Percentiles rank a stretch among this genome's conserved stretches.
Evolutionary conservation across 441 rosid genomes (phyloP).

Genomic region (Raphanus hybrid): DNA sequence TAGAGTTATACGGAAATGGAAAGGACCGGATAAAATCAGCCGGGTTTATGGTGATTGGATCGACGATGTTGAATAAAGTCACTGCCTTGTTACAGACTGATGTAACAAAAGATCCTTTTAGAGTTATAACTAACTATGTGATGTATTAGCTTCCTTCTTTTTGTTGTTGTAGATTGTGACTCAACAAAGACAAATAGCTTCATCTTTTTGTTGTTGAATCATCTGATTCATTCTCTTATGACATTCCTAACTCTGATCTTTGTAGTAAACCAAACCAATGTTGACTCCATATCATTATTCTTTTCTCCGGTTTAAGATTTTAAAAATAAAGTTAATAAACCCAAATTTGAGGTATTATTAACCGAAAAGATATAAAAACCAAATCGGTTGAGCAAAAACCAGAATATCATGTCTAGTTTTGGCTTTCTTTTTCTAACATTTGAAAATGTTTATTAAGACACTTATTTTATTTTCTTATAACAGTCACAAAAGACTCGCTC

Average conservation of each 20-base stretch:
- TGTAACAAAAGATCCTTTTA: slow-evolving; percentile 7
- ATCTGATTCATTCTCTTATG: no score
- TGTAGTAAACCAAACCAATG: no score
- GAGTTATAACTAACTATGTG: slow-evolving; percentile 17
- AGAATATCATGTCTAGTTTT: no score
- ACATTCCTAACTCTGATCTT: no score
- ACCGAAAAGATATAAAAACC: no score
- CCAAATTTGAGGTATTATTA: no score
- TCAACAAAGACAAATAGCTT: not conserved
- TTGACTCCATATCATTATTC: no score
- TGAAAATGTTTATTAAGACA: no score
- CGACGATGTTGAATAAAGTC: slow-evolving; percentile 65
- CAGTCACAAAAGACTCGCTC: slow-evolving; percentile 34
- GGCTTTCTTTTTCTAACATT: no score
- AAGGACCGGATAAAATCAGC: slow-evolving; percentile 94
- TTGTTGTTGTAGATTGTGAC: slow-evolving; percentile 27
- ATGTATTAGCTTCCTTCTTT: slow-evolving; percentile 8
- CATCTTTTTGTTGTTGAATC: slow-evolving; percentile 5
- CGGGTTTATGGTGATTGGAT: slow-evolving; percentile 98
- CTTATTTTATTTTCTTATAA: no score
- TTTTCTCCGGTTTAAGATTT: not conserved
- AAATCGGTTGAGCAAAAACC: no score
- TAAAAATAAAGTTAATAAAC: no score
- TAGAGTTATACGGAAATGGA: slow-evolving; percentile 83
- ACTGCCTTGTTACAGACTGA: not conserved